Evolutionary conservation across 768 basidiomycete species (phyloP), one percentile per base, ranked within the genome.

Genomic region (Mycena haematopus): DNA sequence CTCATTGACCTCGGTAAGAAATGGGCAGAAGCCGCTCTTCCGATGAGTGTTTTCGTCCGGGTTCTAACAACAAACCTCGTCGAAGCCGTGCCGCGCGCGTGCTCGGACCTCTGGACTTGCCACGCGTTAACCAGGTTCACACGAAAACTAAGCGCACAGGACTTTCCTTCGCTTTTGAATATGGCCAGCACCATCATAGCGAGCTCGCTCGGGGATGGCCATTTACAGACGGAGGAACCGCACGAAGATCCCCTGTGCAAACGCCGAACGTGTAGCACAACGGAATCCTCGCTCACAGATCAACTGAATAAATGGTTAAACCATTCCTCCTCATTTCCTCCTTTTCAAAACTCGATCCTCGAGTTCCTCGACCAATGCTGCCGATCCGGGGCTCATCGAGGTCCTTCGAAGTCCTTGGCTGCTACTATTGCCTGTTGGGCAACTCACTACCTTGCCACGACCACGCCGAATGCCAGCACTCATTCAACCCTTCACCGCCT

Each of bases 1-100:
- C 78, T 88, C 42, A 62, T 78, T 17, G 78, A 82, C 47, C 75
- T 86, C 29, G 74, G 74, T 46, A 66, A 70, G n/a, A 71, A 69
- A 45, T 86, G 85, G 80, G 71, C 62, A 49, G 67, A 63, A 24
- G 73, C 62, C 24, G 56, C 65, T 67, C 51, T 67, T 59, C 60
- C 72, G 14, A 68, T 71, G 15, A 65, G 67, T 19, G 69, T 69
- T 3, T 83, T 81, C 61, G 70, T 73, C 7, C 62, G 70, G 24
- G 58, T 74, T 8, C 69, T 83, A 17, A 66, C 74, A 17, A 69
- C 73, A 6, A 74, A 69, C 24, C 64, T 83, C n/a, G 60, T 31
- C 38, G 17, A 55, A 14, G 51, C 68, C n/a, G 40, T 9, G 29
- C 29, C 29, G 29, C 29, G 9, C 29, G 9, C 53, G 2, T 62